These are phyloP conservation scores for Fusarium dlaminii DNA, from an alignment of 2,329 filamentous ascomycete genomes.

Conservation along the genomic window DNA sequence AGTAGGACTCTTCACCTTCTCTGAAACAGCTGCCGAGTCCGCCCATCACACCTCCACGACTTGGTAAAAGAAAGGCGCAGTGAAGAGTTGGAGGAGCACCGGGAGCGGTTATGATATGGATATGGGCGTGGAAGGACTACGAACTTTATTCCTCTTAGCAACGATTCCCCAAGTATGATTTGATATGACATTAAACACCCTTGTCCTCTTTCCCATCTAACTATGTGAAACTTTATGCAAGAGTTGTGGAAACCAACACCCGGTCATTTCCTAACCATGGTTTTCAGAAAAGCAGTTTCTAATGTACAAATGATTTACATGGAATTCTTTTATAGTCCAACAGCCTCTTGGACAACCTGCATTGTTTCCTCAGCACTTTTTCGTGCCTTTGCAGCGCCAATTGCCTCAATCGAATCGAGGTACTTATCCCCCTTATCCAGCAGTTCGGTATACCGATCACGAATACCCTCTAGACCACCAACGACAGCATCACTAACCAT, in stretches of 20 bases:
- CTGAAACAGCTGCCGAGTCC: not conserved
- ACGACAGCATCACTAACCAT: conserved; percentile 68
- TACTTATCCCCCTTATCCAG: conserved; percentile 58
- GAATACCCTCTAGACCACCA: conserved; percentile 61
- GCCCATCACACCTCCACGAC: not conserved
- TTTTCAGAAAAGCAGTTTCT: not conserved
- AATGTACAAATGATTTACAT: not conserved
- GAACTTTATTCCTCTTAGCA: not conserved
- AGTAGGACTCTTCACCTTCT: conserved; percentile 7
- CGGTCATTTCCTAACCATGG: not conserved
- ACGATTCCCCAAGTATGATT: not conserved
- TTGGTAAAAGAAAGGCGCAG: not conserved
- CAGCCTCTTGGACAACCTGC: conserved; percentile 59
- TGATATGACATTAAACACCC: not conserved
- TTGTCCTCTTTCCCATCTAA: not conserved
- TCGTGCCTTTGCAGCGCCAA: conserved; percentile 70
- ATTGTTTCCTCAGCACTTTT: conserved; percentile 69
- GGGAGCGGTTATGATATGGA: not conserved
- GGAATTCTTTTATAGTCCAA: conserved; percentile 55
- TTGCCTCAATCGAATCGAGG: conserved; percentile 65
- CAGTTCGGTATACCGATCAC: conserved; percentile 65
- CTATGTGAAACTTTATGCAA: not conserved
- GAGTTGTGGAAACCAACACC: not conserved
- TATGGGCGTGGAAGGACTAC: not conserved
- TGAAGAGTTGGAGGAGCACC: not conserved